Conservation (phyloP, 1,284 basidiomycete genomes). For the Ustilago cynodontis region DNA sequence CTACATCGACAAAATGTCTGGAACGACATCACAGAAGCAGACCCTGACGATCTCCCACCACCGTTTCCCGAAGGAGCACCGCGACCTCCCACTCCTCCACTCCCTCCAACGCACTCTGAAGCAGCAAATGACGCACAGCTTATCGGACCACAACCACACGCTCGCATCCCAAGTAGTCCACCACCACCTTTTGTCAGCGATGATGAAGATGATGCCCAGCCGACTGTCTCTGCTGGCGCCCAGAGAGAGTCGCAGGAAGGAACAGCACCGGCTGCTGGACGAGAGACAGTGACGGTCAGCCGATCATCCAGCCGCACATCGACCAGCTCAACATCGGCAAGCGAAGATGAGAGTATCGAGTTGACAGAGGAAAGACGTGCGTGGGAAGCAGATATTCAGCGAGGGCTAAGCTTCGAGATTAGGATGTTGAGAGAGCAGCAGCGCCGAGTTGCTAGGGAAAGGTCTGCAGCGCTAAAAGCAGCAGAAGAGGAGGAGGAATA, state of each 20-base stretch:
- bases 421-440: conserved; percentile 47
- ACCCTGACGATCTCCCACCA: conserved; percentile 54
- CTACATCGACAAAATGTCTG: conserved; percentile 53
- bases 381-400: conserved; percentile 49
- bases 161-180: conserved; percentile 51
- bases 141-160: conserved; percentile 43
- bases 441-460: conserved; percentile 46
- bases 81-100: conserved; percentile 43
- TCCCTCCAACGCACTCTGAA: conserved; percentile 36
- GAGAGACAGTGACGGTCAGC: background rate
- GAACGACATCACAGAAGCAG: conserved; percentile 53
- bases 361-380: conserved; percentile 42
- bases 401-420: conserved; percentile 46
- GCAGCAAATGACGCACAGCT: conserved; percentile 33
- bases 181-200: conserved; percentile 61
- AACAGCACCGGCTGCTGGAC: background rate
- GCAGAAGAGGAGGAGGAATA: background rate
- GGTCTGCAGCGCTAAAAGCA: conserved; percentile 13
- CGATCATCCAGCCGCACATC: conserved; percentile 21
- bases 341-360: conserved; percentile 31
- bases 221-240: background rate
- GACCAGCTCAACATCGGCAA: conserved; percentile 23
- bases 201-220: conserved; percentile 26
- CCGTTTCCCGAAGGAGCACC: conserved; percentile 52
- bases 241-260: conserved; percentile 2